Evolutionary conservation across 1,284 basidiomycete genomes (phyloP), one percentile per base, ranked within the genome.

Genomic region (Xerocomus amazonicus): DNA sequence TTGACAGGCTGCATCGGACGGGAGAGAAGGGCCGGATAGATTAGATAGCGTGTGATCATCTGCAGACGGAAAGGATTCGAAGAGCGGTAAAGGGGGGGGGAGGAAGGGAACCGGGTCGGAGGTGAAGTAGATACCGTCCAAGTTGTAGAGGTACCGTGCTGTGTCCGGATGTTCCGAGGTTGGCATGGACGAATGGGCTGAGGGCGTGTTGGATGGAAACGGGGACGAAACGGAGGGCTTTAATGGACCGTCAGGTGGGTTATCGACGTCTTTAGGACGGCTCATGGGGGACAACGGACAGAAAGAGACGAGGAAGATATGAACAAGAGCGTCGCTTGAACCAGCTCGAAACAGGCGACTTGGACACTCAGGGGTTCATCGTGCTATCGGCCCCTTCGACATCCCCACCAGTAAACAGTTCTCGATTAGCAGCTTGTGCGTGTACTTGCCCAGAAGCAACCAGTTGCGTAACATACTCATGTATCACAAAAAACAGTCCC

Each of bases 231-330:
- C 51, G 34, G 62, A 53, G 42, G 57, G 50, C n/a, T 56, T 65
- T 54, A 54, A 53, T 36, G 29, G 9, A 7, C 40, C 45, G 10
- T 53, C 32, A 2, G 33, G 12, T 23, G 38, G 73, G 73, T 75
- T 77, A 78, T 82, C 78, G 75, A 78, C 77, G 66, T 70, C 69
- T 68, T 70, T 69, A 54, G 56, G 56, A 26, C 45, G 66, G 70
- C 70, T 71, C 76, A 77, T 78, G 70, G 59, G 37, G 55, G 32
- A 29, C 56, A 51, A 36, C 9, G n/a, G 23, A 58, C 55, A 27
- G 49, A 63, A 23, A 57, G 54, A 48, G 53, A 29, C 9, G 41
- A 47, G 52, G 54, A 56, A 57, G 34, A 3, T 6, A 14, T 6
- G 13, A 10, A 27, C 31, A 52, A 23, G 62, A 28, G 17, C 27